These are phyloP conservation scores for Secale cereale DNA, from an alignment of 176 grass and related monocot genomes.

Conservation along the genomic window DNA sequence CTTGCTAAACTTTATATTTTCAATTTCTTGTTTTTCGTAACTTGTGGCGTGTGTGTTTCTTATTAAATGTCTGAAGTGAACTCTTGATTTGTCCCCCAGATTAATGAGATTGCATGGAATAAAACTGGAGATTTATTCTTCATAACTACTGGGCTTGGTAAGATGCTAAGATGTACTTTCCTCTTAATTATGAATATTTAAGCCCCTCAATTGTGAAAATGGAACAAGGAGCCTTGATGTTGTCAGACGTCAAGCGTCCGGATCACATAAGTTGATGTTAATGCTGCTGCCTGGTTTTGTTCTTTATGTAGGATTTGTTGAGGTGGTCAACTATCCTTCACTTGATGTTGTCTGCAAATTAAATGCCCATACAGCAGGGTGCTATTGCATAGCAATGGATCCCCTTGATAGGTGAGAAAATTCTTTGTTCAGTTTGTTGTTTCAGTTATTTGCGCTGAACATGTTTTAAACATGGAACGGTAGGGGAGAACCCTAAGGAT, in stretches of 20 bases:
- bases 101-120: constrained; percentile 99
- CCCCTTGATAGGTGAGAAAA: constrained; percentile 78
- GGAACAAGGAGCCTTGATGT: constrained; percentile 18
- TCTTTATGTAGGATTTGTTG: constrained; percentile 69
- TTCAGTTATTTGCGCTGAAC: neutral
- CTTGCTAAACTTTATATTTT: constrained; percentile 19
- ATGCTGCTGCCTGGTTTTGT: constrained; percentile 9
- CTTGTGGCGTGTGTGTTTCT: neutral
- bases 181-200: neutral
- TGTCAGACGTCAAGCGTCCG: neutral
- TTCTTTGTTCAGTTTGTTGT: neutral
- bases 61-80: constrained; percentile 25
- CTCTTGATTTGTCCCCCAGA: constrained; percentile 50
- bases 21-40: neutral
- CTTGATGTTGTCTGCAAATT: constrained; percentile 66
- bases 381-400: constrained; percentile 98
- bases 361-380: constrained; percentile 95
- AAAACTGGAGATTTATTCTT: constrained; percentile 99
- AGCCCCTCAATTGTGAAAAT: constrained; percentile 12
- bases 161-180: constrained; percentile 10
- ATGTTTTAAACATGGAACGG: neutral
- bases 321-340: constrained; percentile 82
- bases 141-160: constrained; percentile 95
- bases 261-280: constrained; percentile 4
- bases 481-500: neutral